Evolutionary conservation across 2,329 filamentous ascomycete species (phyloP).

Genomic region (Alternaria atra): DNA sequence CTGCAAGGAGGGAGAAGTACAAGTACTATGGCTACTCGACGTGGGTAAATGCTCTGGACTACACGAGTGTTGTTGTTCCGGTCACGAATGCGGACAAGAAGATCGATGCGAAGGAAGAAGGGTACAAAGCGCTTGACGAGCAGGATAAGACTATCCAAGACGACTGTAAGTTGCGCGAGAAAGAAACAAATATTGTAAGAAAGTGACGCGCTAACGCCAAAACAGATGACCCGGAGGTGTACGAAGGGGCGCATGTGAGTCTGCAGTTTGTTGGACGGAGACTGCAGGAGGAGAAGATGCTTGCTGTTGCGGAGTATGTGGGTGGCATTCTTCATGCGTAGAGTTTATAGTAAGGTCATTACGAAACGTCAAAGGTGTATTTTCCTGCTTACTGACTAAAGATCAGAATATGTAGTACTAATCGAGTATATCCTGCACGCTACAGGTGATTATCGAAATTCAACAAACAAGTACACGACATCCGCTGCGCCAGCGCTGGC

Average conservation of each 20-base stretch:
- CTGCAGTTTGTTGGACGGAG: conserved; percentile 50
- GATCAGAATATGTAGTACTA: not conserved
- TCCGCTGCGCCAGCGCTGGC: not conserved
- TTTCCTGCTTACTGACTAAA: not conserved
- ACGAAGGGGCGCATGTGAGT: conserved; percentile 50
- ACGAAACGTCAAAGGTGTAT: not conserved
- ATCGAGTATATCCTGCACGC: too few relatives aligned
- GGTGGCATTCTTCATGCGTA: conserved; percentile 33
- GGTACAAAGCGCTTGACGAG: conserved; percentile 38
- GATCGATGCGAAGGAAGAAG: conserved; percentile 36
- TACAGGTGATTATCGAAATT: too few relatives aligned
- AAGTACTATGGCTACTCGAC: conserved; percentile 46
- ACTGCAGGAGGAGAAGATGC: conserved; percentile 52
- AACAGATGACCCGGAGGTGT: conserved; percentile 53
- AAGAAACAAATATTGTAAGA: too few relatives aligned
- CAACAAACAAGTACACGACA: not conserved
- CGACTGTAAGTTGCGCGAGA: too few relatives aligned
- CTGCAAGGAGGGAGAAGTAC: conserved; percentile 40
- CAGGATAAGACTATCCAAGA: conserved; percentile 37
- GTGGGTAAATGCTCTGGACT: conserved; percentile 45
- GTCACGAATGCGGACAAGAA: conserved; percentile 44
- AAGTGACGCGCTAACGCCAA: too few relatives aligned
- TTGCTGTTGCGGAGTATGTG: conserved; percentile 48
- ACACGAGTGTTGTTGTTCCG: conserved; percentile 46
- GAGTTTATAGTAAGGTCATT: not conserved